These are phyloP conservation scores for Mucor lusitanicus DNA, from an alignment of 371 early-diverging fungal species.

Conservation along the genomic window DNA sequence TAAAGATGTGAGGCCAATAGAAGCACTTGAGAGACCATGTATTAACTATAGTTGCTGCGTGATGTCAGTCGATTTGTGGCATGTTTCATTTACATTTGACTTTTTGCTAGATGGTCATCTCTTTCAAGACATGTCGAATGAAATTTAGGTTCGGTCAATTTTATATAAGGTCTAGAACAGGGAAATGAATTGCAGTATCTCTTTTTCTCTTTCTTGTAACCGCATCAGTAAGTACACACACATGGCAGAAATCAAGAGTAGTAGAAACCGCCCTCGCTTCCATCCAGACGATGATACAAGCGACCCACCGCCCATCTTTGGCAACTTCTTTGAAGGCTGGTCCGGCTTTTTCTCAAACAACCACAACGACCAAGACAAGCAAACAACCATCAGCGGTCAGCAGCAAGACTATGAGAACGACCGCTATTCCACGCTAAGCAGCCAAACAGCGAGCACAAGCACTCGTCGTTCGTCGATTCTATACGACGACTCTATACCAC, in stretches of 20 bases:
- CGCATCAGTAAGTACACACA: too few species aligned
- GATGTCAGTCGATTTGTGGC: not conserved
- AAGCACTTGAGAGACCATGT: too few species aligned
- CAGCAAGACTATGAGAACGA: not conserved
- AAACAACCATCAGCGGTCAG: not conserved
- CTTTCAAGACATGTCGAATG: constrained; percentile 3
- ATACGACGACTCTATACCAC: not conserved
- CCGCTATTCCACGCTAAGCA: not conserved
- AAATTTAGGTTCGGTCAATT: not conserved
- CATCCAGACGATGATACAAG: not conserved
- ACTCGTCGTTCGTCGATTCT: not conserved
- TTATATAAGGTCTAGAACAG: not conserved
- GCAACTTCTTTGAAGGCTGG: constrained; percentile 34
- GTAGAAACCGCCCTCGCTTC: not conserved
- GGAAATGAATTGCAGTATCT: not conserved
- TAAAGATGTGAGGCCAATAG: too few species aligned
- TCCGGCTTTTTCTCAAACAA: constrained; percentile 2
- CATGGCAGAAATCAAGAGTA: not conserved
- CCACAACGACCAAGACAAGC: not conserved
- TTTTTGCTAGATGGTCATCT: not conserved
- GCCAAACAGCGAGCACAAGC: not conserved
- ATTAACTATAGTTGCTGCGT: too few species aligned
- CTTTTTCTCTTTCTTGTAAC: too few species aligned
- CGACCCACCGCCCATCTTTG: constrained; percentile 19
- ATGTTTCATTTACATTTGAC: constrained; percentile 2